Evolutionary conservation across 352 stramenopile genomes (phyloP).

Genomic region (Plasmopara muralis): DNA sequence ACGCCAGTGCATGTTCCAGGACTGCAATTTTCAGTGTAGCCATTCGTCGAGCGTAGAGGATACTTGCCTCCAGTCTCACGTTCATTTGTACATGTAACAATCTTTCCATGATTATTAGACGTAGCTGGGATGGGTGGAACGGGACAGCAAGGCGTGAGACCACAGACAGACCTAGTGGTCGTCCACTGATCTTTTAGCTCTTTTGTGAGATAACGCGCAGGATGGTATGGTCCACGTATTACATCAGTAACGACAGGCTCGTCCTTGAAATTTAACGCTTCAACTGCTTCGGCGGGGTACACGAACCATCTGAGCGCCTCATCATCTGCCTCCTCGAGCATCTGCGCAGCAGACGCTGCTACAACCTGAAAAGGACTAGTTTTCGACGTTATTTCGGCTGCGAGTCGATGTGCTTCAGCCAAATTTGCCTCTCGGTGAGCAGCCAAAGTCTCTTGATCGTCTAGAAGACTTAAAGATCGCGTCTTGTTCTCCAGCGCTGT

Average conservation of each 20-base stretch:
- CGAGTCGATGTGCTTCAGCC: slow-evolving; percentile 27
- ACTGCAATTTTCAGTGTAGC: slow-evolving; percentile 17
- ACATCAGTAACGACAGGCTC: slow-evolving; percentile 52
- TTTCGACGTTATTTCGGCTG: slow-evolving; percentile 15
- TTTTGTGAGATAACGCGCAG: slow-evolving; percentile 35
- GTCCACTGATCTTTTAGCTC: slow-evolving; percentile 45
- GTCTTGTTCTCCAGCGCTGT: slow-evolving; percentile 24
- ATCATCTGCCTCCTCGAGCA: slow-evolving; percentile 42
- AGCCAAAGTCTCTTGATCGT: slow-evolving; percentile 30
- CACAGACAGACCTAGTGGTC: slow-evolving; percentile 8
- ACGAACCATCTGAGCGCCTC: slow-evolving; percentile 70
- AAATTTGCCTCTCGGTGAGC: slow-evolving; percentile 41
- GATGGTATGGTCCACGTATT: slow-evolving; percentile 46
- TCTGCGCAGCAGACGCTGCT: slow-evolving; percentile 34
- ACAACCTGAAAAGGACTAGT: slow-evolving; percentile 22
- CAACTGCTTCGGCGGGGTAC: slow-evolving; percentile 77
- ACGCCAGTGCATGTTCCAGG: slow-evolving; percentile 4
- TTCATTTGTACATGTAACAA: slow-evolving; percentile 13
- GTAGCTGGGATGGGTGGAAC: slow-evolving; percentile 12
- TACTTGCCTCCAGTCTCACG: slow-evolving; percentile 47
- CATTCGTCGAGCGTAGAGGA: slow-evolving; percentile 32
- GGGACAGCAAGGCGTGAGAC: slow-evolving; percentile 10
- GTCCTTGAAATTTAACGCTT: slow-evolving; percentile 73
- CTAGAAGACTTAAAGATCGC: slow-evolving; percentile 16
- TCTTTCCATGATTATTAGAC: slow-evolving; percentile 16